Base-by-base conservation (phyloP, 805 yeast species). In the Pichia nanzhaoensis region DNA sequence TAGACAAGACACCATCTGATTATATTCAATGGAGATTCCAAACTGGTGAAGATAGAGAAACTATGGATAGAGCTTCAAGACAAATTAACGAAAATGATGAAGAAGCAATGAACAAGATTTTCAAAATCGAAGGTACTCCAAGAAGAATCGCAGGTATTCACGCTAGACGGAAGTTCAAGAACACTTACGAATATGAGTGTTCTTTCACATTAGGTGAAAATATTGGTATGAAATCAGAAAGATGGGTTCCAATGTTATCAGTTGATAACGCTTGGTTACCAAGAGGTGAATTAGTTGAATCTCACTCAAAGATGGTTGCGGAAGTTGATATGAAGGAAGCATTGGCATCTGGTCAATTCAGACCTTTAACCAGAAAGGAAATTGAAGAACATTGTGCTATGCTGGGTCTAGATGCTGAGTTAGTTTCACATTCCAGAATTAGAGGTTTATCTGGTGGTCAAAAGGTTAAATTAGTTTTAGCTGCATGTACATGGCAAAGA, bases 241-340 rank as follows among this genome's bases (percentile, higher is more conserved):
- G 96, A 80, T 93, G 98, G 98, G 91, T 88, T 62, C 95, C 96
- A 72, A 93, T 93, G 99, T 84, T 90, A 84, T 86, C 97, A 64
- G 96, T 91, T 68, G 99, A 93, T 79, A 93, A 93, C 80, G 93
- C 97, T 70, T 93, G 99, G 99, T 81, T 93, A 70, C 99, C 99
- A 78, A 91, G 99, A 84, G 95, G 95, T 80, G 96, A 89, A 77
- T 80, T 86, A 63, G 71, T 84, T 61, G 96, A 93, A 81, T 87
- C 96, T 62, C 99, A 93, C 81, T 75, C 96, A 69, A 93, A 93
- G 89, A 71, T 90, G 82, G 97, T 95, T 74, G 97, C 98, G 71
- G 99, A 95, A 81, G 98, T 93, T 70, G 99, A 95, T 75, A 91
- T 93, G 99, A 93, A 93, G 85, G 99, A 91, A 80, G 99, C 99